Evolutionary conservation across 2,329 filamentous ascomycete genomes (phyloP).

Genomic region (Colletotrichum viniferum): DNA sequence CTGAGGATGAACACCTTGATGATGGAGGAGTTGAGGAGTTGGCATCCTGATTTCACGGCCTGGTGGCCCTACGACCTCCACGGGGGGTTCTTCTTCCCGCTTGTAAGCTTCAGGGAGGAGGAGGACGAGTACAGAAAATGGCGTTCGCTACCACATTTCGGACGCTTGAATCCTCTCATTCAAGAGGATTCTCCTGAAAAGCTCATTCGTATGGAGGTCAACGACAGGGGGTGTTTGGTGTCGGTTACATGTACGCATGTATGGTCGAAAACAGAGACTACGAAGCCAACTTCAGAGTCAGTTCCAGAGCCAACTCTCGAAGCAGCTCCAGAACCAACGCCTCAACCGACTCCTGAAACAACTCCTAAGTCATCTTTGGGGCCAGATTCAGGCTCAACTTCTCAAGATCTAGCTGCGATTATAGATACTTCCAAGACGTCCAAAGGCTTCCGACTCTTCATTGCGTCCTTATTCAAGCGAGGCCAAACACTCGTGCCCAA

Average conservation of each 20-base stretch:
- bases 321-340: neutral
- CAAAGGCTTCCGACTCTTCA: neutral
- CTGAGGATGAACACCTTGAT: neutral
- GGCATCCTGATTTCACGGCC: neutral
- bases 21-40: neutral
- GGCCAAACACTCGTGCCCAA: neutral
- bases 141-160: neutral
- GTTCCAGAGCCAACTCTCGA: neutral
- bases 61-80: neutral
- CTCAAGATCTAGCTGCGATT: neutral
- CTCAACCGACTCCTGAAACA: neutral
- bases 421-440: neutral
- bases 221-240: neutral
- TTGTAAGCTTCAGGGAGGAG: neutral
- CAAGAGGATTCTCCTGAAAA: neutral
- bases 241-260: neutral
- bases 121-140: neutral
- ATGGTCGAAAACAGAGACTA: neutral
- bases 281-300: neutral
- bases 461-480: neutral
- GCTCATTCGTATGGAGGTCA: neutral
- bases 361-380: neutral
- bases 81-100: neutral
- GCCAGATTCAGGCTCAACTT: neutral
- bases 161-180: neutral